Evolutionary conservation across 176 grass and related monocot species (phyloP), one percentile per base, ranked within the genome.

Genomic region (Areca catechu): DNA sequence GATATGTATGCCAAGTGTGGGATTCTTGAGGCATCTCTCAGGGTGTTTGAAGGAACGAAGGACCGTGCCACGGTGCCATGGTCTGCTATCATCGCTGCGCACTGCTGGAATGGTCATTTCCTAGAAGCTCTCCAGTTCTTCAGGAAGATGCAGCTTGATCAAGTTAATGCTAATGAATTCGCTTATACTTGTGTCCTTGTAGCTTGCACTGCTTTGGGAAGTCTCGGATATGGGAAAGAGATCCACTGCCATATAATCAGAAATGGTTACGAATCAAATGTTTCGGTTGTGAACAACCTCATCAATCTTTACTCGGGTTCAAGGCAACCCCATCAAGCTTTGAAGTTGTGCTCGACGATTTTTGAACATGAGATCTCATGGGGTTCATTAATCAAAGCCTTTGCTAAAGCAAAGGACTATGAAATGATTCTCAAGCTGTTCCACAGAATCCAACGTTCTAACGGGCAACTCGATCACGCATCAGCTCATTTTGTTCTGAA

Each of bases 1-100:
- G 76, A 77, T 18, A 81, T 89, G 80, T 89, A 89, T 77, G 66
- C 73, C 53, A 89, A 84, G 71, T 89, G 72, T 4, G 59, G 71
- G 28, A 72, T 65, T 53, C 9, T 89, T 29, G 68, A 84, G 51
- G 75, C 83, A 70, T 76, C 76, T 66, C 24, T 53, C 65, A 4
- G 69, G 9, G 60, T 89, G 17, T 84, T 89, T 53, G 72, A 72
- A 22, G 69, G 54, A 74, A 81, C 30, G 19, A 77, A 61, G 51
- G 29, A 80, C 69, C 80, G 63, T 16, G 20, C 52, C 24, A 80
- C 65, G 16, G 85, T 75, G 1, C 60, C n/a, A 49, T 84, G 80
- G 80, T 84, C 72, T 21, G 37, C 74, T 34, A 29, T 80, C 60
- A 81, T 89, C 21, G 76, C 80, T 76, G 80, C 75, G 16, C 63